Conservation (phyloP, 768 basidiomycete genomes). For the Mycena kentingensis region DNA sequence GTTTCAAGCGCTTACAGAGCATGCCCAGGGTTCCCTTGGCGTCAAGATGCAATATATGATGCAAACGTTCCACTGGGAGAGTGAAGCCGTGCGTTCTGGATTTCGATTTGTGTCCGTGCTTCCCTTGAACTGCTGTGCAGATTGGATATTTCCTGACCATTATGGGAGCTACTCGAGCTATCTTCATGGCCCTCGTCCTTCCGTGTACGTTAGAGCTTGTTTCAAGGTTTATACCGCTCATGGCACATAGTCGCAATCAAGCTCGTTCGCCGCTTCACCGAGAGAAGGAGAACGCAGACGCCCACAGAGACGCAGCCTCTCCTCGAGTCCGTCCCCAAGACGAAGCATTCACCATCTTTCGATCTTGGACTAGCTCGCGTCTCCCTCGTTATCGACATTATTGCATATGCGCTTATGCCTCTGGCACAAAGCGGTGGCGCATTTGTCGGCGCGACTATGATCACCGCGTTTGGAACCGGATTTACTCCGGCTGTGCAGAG, state of each 20-base stretch:
- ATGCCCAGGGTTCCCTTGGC: slow-evolving; percentile 39
- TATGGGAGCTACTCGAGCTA: slow-evolving; percentile 40
- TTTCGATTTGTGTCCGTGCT: background rate
- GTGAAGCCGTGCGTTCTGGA: slow-evolving; percentile 41
- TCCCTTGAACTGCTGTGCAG: slow-evolving; percentile 30
- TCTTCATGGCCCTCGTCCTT: slow-evolving; percentile 43
- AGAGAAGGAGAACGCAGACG: slow-evolving; percentile 3
- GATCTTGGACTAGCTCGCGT: slow-evolving; percentile 55
- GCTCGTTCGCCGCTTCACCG: slow-evolving; percentile 30
- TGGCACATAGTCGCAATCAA: slow-evolving; percentile 41
- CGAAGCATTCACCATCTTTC: slow-evolving; percentile 38
- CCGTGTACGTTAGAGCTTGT: slow-evolving; percentile 41
- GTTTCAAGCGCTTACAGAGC: background rate
- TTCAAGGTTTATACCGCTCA: background rate
- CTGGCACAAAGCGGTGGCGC: slow-evolving; percentile 37
- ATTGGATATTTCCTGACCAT: slow-evolving; percentile 51
- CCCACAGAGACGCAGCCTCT: slow-evolving; percentile 19
- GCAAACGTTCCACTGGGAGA: slow-evolving; percentile 45
- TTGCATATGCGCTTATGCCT: slow-evolving; percentile 42
- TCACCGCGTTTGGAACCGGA: slow-evolving; percentile 49
- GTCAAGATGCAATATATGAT: slow-evolving; percentile 51
- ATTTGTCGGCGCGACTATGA: slow-evolving; percentile 43
- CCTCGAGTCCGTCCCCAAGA: slow-evolving; percentile 1
- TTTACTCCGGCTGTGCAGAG: slow-evolving; percentile 55
- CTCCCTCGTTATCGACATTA: slow-evolving; percentile 51